These are phyloP conservation scores for Tuber brumale DNA, from an alignment of 495 filamentous ascomycete genomes.

Conservation along the genomic window DNA sequence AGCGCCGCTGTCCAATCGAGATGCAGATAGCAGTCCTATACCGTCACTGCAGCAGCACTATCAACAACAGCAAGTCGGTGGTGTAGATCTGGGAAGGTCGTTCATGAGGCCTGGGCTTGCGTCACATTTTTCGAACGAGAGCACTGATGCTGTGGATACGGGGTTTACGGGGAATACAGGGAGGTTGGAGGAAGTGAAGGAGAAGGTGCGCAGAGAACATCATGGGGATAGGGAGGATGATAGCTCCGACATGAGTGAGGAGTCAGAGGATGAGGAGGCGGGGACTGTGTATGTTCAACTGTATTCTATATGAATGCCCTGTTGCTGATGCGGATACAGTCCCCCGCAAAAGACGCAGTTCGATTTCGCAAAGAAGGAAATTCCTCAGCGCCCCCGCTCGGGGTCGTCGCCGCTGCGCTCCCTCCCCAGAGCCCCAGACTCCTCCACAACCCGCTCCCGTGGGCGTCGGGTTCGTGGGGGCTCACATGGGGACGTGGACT, in stretches of 20 bases:
- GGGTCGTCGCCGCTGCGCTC: slow-evolving; percentile 77
- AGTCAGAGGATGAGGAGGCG: slow-evolving; percentile 77
- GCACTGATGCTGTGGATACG: slow-evolving; percentile 45
- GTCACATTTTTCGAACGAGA: slow-evolving; percentile 47
- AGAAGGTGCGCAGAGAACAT: slow-evolving; percentile 63
- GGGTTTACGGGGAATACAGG: not conserved
- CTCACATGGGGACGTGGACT: slow-evolving; percentile 24
- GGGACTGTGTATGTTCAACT: not conserved
- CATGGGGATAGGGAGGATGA: slow-evolving; percentile 73
- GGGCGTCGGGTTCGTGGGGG: slow-evolving; percentile 19
- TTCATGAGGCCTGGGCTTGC: slow-evolving; percentile 55
- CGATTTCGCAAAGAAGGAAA: slow-evolving; percentile 68
- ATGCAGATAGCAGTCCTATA: slow-evolving; percentile 41
- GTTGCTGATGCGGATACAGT: not conserved
- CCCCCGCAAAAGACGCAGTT: slow-evolving; percentile 59
- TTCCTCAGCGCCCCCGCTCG: slow-evolving; percentile 74
- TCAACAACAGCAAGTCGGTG: slow-evolving; percentile 46
- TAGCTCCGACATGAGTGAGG: slow-evolving; percentile 89
- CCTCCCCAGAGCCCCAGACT: slow-evolving; percentile 49
- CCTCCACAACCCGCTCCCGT: slow-evolving; percentile 10
- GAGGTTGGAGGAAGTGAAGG: slow-evolving; percentile 48
- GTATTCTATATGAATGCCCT: not conserved
- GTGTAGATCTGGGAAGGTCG: slow-evolving; percentile 36
- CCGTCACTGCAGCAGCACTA: slow-evolving; percentile 13
- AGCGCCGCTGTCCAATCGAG: slow-evolving; percentile 34